phyloP scores from a whole-genome alignment of 495 filamentous ascomycete species.

The Aspergillus diversus region DNA sequence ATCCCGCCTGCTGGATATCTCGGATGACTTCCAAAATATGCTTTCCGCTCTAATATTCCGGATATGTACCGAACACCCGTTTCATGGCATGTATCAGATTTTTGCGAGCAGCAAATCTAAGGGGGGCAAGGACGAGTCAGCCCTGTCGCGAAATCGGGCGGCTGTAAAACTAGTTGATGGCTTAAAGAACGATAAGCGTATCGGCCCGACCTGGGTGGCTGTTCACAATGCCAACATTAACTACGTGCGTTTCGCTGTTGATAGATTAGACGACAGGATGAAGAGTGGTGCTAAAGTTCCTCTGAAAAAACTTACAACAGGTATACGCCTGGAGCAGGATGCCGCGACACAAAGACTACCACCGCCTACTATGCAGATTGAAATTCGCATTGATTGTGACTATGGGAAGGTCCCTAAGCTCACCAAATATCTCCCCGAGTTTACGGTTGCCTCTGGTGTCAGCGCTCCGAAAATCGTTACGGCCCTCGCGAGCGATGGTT shows the following conservation, averaged over 20 bases:
- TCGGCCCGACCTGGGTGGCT: conserved; percentile 59
- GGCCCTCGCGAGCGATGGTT: conserved; percentile 73
- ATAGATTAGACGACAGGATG: conserved; percentile 61
- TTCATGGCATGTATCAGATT: conserved; percentile 95
- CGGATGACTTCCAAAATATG: conserved; percentile 71
- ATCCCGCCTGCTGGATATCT: conserved; percentile 77
- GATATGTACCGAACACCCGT: conserved; percentile 90
- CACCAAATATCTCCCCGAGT: conserved; percentile 64
- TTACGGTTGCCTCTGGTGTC: conserved; percentile 85
- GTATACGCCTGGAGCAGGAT: conserved; percentile 58
- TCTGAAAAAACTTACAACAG: conserved; percentile 62
- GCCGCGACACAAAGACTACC: conserved; percentile 68
- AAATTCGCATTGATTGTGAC: conserved; percentile 70
- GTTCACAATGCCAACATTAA: conserved; percentile 72
- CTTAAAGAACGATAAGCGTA: conserved; percentile 55
- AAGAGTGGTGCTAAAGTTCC: conserved; percentile 67
- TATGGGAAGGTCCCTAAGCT: conserved; percentile 78
- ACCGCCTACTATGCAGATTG: conserved; percentile 86
- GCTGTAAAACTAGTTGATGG: conserved; percentile 65
- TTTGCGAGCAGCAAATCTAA: conserved; percentile 75
- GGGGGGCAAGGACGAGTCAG: conserved; percentile 69
- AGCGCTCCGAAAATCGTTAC: conserved; percentile 92
- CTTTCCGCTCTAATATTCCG: conserved; percentile 71
- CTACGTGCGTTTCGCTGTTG: conserved; percentile 75
- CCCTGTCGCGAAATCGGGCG: conserved; percentile 70